Evolutionary conservation across 2,329 filamentous ascomycete genomes (phyloP), one percentile per base, ranked within the genome.

Genomic region (Fusarium begoniae): DNA sequence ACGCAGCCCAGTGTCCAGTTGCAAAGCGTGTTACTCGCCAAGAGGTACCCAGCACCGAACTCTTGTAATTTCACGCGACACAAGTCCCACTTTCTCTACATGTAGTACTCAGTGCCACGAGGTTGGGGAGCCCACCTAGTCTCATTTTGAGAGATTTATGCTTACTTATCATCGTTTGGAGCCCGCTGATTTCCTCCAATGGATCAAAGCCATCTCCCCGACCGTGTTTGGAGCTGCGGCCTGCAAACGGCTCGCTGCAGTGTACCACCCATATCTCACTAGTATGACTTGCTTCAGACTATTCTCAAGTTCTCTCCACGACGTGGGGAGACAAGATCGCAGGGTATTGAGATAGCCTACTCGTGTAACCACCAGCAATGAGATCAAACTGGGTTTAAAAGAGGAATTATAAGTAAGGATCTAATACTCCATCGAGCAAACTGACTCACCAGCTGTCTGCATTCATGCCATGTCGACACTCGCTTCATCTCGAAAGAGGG

Each of bases 201-300:
- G 8, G 4, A 20, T 7, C 4, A 22, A 4, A 28, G 9, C 6
- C 18, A 47, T 15, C 4, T 6, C 8, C 6, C 6, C 18, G 13
- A 47, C 6, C 5, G 20, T 3, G 14, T 28, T 37, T 28, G 32
- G 24, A 28, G 11, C 20, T 38, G 14, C 10, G 35, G 24, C 6
- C 24, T 7, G 6, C 10, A n/a, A 28, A 22, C 20, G 35, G 51
- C 20, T 22, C 8, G 15, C 20, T 15, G 24, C 35, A n/a, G 20
- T 20, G 20, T 8, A 13, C 24, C 24, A 28, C 6, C 11, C 20
- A 28, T 13, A 28, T 18, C 7, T 14, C 51, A 10, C 20, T 40
- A 7, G 8, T 5, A 22, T 54, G 18, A 26, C 7, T 54, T 40
- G 20, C 35, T 40, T 3, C 2, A 17, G 18, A 22, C 32, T 35